Evolutionary conservation across 306 rosid genomes (phyloP).

Genomic region (Adenanthera pavonina): DNA sequence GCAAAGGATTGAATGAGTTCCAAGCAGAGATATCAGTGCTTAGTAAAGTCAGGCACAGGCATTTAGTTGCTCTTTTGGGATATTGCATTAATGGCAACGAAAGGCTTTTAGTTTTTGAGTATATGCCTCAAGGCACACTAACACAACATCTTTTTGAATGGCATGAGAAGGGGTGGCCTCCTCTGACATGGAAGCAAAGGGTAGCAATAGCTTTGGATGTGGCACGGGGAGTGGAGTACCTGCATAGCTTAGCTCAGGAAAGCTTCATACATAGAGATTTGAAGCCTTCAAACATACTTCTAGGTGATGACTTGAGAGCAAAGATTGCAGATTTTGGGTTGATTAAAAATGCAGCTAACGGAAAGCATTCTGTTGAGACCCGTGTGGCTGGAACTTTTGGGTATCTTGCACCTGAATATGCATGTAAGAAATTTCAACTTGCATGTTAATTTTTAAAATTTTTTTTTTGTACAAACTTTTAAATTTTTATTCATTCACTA

Average conservation of each 20-base stretch:
- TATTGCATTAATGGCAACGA: slow-evolving; percentile 78
- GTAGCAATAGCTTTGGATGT: slow-evolving; percentile 81
- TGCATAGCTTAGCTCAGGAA: slow-evolving; percentile 84
- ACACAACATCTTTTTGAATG: slow-evolving; percentile 80
- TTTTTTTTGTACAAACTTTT: too few relatives aligned
- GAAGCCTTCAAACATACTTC: slow-evolving; percentile 81
- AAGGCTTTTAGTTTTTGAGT: slow-evolving; percentile 77
- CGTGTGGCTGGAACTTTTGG: slow-evolving; percentile 86
- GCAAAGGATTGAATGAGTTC: slow-evolving; percentile 81
- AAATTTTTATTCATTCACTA: slow-evolving; percentile 1
- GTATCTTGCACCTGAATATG: slow-evolving; percentile 89
- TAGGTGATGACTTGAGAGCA: slow-evolving; percentile 73
- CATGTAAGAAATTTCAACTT: slow-evolving; percentile 49
- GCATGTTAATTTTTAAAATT: background rate
- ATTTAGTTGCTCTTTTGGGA: slow-evolving; percentile 83
- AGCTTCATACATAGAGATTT: slow-evolving; percentile 87
- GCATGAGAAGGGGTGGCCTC: slow-evolving; percentile 53
- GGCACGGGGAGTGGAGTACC: slow-evolving; percentile 77
- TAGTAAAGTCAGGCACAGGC: slow-evolving; percentile 81
- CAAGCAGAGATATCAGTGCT: slow-evolving; percentile 88
- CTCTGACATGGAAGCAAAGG: slow-evolving; percentile 84
- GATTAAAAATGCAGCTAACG: slow-evolving; percentile 80
- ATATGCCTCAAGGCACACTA: slow-evolving; percentile 84
- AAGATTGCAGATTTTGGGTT: slow-evolving; percentile 58
- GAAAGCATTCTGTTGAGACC: slow-evolving; percentile 80